Conservation (phyloP, 2,329 filamentous ascomycete genomes). For the Pseudogymnoascus sp. region DNA sequence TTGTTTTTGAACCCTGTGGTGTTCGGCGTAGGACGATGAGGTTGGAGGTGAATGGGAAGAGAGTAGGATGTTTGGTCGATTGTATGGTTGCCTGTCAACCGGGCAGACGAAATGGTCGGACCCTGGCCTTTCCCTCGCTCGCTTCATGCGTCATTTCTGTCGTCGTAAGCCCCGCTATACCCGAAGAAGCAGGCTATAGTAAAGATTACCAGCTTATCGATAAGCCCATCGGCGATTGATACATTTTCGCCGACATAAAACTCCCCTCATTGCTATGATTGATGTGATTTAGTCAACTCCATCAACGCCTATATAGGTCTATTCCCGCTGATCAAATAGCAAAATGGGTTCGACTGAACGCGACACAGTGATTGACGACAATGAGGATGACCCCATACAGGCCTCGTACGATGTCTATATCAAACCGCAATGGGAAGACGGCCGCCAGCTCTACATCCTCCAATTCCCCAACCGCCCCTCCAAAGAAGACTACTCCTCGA, state of each 20-base stretch:
- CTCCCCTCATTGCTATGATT: conserved; percentile 4
- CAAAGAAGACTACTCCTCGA: conserved; percentile 46
- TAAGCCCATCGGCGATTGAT: conserved; percentile 2
- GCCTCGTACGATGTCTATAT: conserved; percentile 78
- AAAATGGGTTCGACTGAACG: conserved; percentile 4
- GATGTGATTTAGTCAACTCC: background rate
- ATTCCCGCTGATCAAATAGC: background rate
- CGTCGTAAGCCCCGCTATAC: conserved; percentile 7
- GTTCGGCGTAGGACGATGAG: background rate
- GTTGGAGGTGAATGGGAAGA: background rate
- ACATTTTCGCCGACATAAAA: conserved; percentile 7
- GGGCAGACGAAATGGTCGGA: background rate
- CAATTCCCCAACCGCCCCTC: conserved; percentile 79
- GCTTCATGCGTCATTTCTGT: conserved; percentile 5
- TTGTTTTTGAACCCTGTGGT: background rate
- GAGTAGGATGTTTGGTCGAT: background rate
- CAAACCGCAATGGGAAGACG: conserved; percentile 57
- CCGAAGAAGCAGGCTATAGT: background rate
- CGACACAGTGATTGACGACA: background rate
- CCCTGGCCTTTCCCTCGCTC: background rate
- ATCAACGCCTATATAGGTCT: background rate
- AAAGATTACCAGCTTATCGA: background rate
- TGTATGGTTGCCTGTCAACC: background rate
- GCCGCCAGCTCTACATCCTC: conserved; percentile 66
- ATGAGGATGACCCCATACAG: conserved; percentile 56